Conservation (phyloP, 495 filamentous ascomycete species). For the Talaromyces stipitatus region DNA sequence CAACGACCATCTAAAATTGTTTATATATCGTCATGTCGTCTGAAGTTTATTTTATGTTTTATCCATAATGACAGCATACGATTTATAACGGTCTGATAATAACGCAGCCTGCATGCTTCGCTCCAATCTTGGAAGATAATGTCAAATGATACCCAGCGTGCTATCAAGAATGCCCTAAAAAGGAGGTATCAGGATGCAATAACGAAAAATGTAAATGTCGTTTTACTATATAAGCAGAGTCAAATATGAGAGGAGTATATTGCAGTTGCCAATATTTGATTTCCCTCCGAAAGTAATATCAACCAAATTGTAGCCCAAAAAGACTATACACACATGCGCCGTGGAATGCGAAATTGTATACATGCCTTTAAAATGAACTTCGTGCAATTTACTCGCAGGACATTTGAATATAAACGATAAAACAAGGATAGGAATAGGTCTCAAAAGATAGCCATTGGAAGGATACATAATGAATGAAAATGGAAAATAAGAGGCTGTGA, state of each 20-base stretch:
- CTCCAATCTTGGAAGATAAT: no score
- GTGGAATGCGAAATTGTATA: not conserved
- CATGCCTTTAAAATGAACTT: not conserved
- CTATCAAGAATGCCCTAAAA: no score
- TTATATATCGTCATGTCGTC: no score
- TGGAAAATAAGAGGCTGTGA: not conserved
- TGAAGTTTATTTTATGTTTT: no score
- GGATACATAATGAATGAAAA: not conserved
- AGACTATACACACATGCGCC: not conserved
- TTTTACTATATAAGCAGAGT: not conserved
- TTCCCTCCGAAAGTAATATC: not conserved
- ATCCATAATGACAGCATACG: no score
- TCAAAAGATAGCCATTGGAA: not conserved
- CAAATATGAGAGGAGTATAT: not conserved
- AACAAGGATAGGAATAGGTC: not conserved
- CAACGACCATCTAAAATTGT: no score
- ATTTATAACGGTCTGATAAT: no score
- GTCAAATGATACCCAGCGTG: no score
- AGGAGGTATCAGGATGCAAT: no score
- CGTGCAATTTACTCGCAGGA: not conserved
- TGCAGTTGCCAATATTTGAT: not conserved
- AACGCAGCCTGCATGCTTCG: no score
- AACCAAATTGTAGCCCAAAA: not conserved
- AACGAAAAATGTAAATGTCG: not conserved
- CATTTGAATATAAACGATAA: not conserved